Percentiles rank a stretch among this genome's conserved stretches.
Conservation (phyloP, 306 rosid species). For the Cucumis cinereus region DNA sequence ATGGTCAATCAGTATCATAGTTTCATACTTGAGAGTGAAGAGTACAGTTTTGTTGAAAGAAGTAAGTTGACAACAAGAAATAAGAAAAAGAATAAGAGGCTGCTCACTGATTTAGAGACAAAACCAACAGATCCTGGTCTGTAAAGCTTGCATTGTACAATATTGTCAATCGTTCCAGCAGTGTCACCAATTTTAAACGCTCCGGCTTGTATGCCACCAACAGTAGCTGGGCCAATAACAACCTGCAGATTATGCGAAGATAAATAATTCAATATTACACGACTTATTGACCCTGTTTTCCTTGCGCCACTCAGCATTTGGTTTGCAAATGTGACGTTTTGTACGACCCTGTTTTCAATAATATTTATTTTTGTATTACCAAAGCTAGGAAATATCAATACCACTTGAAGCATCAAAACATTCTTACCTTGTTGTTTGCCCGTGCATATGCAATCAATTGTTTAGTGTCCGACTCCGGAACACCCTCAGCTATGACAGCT, state of each 20-base stretch:
- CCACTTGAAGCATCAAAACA: neutral
- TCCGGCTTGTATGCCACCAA: constrained; percentile 99
- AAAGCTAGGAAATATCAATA: neutral
- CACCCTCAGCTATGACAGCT: constrained; percentile 98
- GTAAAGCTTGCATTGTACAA: constrained; percentile 85
- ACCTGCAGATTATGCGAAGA: constrained; percentile 36
- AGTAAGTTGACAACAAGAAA: neutral
- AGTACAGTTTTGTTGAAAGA: neutral
- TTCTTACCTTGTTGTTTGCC: constrained; percentile 77
- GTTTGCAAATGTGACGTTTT: neutral
- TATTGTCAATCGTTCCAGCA: constrained; percentile 96
- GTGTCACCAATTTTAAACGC: constrained; percentile 99
- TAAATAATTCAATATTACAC: neutral
- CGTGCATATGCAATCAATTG: constrained; percentile 90
- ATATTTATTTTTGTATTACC: neutral
- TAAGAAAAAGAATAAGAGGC: neutral
- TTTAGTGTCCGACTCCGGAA: constrained; percentile 87
- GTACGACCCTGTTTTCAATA: neutral
- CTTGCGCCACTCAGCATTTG: neutral
- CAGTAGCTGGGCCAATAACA: constrained; percentile 95
- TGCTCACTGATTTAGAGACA: constrained; percentile 89
- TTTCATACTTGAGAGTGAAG: neutral
- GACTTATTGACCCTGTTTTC: neutral
- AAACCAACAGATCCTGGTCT: constrained; percentile 99
- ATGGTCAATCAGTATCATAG: neutral